phyloP scores from a whole-genome alignment of 2,329 filamentous ascomycete genomes.

The Fusarium tjaetaba region DNA sequence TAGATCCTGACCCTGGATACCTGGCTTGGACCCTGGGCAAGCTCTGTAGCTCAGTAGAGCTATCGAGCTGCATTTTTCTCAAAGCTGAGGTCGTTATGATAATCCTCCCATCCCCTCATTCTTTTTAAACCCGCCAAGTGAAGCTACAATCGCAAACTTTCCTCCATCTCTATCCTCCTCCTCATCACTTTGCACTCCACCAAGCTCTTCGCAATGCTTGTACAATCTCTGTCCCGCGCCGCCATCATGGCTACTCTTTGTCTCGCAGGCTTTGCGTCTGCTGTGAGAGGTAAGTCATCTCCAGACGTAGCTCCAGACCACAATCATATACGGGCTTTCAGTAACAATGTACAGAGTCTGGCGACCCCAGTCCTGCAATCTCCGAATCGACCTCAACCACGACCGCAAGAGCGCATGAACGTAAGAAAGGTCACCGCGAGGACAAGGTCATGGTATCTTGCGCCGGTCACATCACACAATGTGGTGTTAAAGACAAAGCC shows the following conservation, averaged over 20 bases:
- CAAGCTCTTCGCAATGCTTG: background rate
- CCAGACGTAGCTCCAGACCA: accelerated
- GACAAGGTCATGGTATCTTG: background rate
- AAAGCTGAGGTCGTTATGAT: background rate
- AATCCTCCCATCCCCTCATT: background rate
- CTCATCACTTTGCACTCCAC: too few species aligned
- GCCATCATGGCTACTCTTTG: background rate
- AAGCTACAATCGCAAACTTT: background rate
- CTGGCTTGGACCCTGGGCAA: background rate
- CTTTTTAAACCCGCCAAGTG: background rate
- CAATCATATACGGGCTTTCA: accelerated
- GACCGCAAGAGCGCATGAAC: background rate
- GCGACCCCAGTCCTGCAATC: background rate
- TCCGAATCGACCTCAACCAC: background rate
- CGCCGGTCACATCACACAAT: background rate
- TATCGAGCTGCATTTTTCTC: background rate
- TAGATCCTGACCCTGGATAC: background rate
- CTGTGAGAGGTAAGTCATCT: background rate
- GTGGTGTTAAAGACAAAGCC: background rate
- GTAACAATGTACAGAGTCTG: background rate
- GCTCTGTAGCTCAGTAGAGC: background rate
- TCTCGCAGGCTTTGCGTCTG: background rate
- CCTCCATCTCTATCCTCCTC: background rate
- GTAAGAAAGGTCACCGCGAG: accelerated
- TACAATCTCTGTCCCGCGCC: background rate